Evolutionary conservation across 495 filamentous ascomycete genomes (phyloP).

Genomic region (Aspergillus sclerotioniger): DNA sequence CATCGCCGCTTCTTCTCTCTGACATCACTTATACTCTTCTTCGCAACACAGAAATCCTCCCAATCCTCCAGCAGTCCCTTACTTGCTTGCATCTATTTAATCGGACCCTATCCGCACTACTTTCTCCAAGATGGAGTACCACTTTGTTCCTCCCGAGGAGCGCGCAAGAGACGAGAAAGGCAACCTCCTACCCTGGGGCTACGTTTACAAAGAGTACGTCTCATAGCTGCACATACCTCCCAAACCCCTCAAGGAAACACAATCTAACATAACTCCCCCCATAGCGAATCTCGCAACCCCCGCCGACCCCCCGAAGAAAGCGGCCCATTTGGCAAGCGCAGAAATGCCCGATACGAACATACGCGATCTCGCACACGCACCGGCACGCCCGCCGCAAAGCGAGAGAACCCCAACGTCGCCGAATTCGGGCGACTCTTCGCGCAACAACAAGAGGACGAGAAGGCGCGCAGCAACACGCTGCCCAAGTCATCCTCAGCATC

Average conservation of each 20-base stretch:
- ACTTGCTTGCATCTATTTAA: background rate
- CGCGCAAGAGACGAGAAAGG: conserved; percentile 60
- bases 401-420: conserved; percentile 54
- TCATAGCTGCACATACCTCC: conserved; percentile 9
- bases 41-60: background rate
- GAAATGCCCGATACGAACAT: conserved; percentile 50
- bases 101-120: background rate
- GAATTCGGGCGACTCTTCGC: conserved; percentile 49
- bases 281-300: conserved; percentile 45
- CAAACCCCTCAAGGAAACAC: conserved; percentile 6
- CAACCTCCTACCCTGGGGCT: conserved; percentile 58
- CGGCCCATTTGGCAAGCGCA: conserved; percentile 60
- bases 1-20: background rate
- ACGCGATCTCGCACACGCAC: conserved; percentile 56
- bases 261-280: conserved; percentile 16
- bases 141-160: conserved; percentile 64
- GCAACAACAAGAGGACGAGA: conserved; percentile 45
- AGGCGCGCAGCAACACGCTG: conserved; percentile 27
- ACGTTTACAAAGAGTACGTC: conserved; percentile 59
- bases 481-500: conserved; percentile 44
- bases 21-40: background rate
- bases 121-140: conserved; percentile 54
- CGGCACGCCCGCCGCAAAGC: conserved; percentile 55
- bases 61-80: background rate
- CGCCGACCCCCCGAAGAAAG: conserved; percentile 57